Base-by-base conservation (phyloP, 225 moss, liverwort and hornwort genomes). In the Climacium dendroides region DNA sequence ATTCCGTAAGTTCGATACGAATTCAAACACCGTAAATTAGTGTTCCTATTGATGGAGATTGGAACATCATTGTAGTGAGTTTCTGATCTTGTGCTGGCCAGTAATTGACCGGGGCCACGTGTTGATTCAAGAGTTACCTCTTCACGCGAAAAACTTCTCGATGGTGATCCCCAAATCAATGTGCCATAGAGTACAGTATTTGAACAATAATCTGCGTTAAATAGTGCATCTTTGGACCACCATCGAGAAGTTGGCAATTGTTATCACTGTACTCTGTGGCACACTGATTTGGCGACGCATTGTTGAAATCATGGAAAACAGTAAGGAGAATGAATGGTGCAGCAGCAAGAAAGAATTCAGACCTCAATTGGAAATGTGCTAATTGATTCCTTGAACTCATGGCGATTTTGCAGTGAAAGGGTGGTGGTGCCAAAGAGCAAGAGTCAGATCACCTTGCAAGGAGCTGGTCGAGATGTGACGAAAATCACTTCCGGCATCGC, bases 401-500 rank as follows among this genome's bases (percentile, higher is more conserved):
- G 55, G 60, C 29, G 47, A 29, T 71, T 30, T 74, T 89, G 83
- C 85, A 93, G 93, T 6, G 93, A 93, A 84, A 86, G 81, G 32
- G 88, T 92, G 24, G 86, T 89, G 55, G 85, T 93, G 13, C 85
- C 82, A 47, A 89, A 89, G 88, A 79, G 74, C 78, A 89, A 89
- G 89, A 50, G 23, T 37, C 67, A 64, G 37, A 90, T 93, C 52
- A 92, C 89, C 12, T 89, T 93, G 88, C 90, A 92, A 92, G 93
- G 93, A 73, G 80, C 93, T 69, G 92, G 93, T 47, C 89, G 93
- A 28, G 88, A 89, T 45, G 90, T 93, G 30, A 93, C 93, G 13
- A 92, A 90, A 81, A 92, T 93, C 78, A 92, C 92, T 15, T 88
- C 89, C 34, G 70, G 67, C 15, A 59, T 86, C 45, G 79, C 86